Conservation (phyloP, 345 rosid species). For the Erysimum cheiranthoides region DNA sequence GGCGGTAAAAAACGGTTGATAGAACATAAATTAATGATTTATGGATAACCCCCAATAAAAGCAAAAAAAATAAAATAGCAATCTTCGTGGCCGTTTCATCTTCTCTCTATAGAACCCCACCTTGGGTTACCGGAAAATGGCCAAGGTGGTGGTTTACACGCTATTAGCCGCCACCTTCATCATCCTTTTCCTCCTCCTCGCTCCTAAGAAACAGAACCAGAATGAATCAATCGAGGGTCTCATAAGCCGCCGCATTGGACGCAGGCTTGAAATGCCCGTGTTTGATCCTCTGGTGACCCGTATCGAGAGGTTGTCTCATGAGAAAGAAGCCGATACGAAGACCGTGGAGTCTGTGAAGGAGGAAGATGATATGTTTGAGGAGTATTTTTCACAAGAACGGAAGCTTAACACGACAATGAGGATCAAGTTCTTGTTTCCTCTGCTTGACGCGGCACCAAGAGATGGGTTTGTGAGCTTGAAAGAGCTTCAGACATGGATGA, state of each 20-base stretch:
- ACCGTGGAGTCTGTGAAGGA: conserved; percentile 23
- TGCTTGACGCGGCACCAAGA: conserved; percentile 58
- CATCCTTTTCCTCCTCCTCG: conserved; percentile 41
- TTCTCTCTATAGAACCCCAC: conserved; percentile 33
- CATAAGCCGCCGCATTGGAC: conserved; percentile 60
- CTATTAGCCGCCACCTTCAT: conserved; percentile 53
- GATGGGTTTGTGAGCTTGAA: conserved; percentile 57
- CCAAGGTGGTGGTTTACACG: conserved; percentile 67
- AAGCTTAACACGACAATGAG: conserved; percentile 62
- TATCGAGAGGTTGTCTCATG: conserved; percentile 51
- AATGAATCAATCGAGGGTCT: conserved; percentile 24
- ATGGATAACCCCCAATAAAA: conserved; percentile 11
- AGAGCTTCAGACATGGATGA: conserved; percentile 72
- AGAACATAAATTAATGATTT: conserved; percentile 16
- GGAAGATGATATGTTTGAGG: conserved; percentile 32
- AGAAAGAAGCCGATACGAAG: conserved; percentile 11
- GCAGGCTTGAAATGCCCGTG: conserved; percentile 41
- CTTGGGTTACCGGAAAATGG: conserved; percentile 54
- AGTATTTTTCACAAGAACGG: conserved; percentile 52
- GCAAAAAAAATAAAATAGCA: conserved; percentile 27
- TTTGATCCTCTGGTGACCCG: conserved; percentile 66
- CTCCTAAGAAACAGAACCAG: conserved; percentile 32
- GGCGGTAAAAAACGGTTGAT: conserved; percentile 41
- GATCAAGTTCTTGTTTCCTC: conserved; percentile 65
- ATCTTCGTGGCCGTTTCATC: conserved; percentile 25